phyloP scores from a whole-genome alignment of 208 protist genomes.

The Trypanosoma mega region DNA sequence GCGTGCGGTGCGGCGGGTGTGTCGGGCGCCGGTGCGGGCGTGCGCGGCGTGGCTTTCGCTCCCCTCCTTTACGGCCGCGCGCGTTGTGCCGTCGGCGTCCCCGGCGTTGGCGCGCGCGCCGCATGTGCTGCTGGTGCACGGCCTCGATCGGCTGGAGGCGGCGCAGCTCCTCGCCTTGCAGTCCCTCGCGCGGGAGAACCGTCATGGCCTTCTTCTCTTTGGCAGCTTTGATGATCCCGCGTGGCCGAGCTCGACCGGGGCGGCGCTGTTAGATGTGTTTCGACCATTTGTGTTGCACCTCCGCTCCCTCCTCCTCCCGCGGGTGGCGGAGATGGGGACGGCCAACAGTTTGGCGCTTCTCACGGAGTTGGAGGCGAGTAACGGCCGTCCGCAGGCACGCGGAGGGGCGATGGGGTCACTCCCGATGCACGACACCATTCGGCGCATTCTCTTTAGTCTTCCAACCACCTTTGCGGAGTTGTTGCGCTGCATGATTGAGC shows the following conservation, averaged over 20 bases:
- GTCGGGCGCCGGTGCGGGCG: constrained; percentile 19
- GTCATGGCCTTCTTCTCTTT: constrained; percentile 29
- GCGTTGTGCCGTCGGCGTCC: constrained; percentile 7
- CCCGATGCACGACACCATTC: constrained; percentile 77
- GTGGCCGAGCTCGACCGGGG: constrained; percentile 36
- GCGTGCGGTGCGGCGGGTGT: constrained; percentile 11
- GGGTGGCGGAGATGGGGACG: constrained; percentile 51
- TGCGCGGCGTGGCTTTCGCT: constrained; percentile 22
- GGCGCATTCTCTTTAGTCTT: constrained; percentile 72
- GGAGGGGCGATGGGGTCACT: constrained; percentile 17
- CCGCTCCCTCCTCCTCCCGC: constrained; percentile 53
- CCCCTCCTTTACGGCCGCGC: constrained; percentile 17
- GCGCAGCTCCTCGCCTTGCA: constrained; percentile 35
- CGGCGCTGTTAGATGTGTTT: constrained; percentile 32
- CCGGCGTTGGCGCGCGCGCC: constrained; percentile 6
- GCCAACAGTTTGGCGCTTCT: constrained; percentile 52
- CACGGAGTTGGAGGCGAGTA: constrained; percentile 44
- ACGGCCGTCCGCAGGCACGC: too few relatives aligned
- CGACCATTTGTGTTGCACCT: constrained; percentile 59
- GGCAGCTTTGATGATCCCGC: constrained; percentile 66
- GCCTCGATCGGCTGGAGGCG: constrained; percentile 57
- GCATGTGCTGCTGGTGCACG: constrained; percentile 58
- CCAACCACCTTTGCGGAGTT: constrained; percentile 63
- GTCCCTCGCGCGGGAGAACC: constrained; percentile 38
- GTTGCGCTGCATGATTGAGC: constrained; percentile 55